A percentile compares a stretch with the other conserved stretches of the same genome.
phyloP scores from a whole-genome alignment of 2,329 filamentous ascomycete genomes.

The Chaetomium strumarium region DNA sequence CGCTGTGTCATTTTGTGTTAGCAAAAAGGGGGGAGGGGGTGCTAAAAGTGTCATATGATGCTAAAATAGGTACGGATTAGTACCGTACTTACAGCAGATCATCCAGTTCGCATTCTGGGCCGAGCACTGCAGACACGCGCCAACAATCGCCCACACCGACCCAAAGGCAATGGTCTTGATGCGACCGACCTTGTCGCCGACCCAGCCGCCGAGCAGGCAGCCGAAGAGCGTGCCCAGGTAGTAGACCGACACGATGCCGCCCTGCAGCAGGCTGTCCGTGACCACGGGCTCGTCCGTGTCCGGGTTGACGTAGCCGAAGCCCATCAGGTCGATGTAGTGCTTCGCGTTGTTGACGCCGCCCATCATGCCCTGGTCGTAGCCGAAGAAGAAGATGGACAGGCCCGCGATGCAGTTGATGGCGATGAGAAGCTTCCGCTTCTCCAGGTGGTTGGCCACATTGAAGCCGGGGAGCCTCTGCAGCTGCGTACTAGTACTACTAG shows the following conservation, averaged over 20 bases:
- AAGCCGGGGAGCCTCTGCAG: too few species aligned
- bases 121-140: too few species aligned
- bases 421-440: neutral
- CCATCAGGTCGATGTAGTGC: slow-evolving; percentile 60
- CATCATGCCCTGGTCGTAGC: slow-evolving; percentile 52
- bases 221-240: neutral
- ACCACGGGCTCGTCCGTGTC: neutral
- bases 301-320: neutral
- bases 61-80: too few species aligned
- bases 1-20: neutral
- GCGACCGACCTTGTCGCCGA: neutral
- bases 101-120: too few species aligned
- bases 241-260: neutral
- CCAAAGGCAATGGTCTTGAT: too few species aligned
- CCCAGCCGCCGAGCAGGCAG: neutral
- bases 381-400: slow-evolving; percentile 41
- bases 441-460: too few species aligned
- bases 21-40: too few species aligned
- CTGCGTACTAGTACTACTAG: too few species aligned
- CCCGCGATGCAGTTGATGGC: neutral
- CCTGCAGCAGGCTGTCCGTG: neutral
- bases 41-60: too few species aligned
- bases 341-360: slow-evolving; percentile 61
- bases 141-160: too few species aligned
- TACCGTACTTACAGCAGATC: too few species aligned